Evolutionary conservation across 2,329 filamentous ascomycete genomes (phyloP), one percentile per base, ranked within the genome.

Genomic region (Stachybotrys elegans): DNA sequence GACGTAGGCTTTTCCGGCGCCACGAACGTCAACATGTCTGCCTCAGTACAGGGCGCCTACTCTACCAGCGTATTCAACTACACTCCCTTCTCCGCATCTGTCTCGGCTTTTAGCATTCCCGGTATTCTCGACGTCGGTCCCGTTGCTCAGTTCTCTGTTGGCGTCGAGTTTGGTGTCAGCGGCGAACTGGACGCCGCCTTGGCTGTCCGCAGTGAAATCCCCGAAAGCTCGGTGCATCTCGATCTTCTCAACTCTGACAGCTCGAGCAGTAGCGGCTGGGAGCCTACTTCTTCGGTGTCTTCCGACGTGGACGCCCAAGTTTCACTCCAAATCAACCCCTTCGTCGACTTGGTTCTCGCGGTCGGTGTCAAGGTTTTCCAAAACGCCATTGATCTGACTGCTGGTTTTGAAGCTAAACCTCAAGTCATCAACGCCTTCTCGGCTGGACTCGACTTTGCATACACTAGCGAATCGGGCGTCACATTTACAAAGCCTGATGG

Each of bases 121-220:
- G 40, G 40, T 9, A 42, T 42, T 22, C 23, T 42, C 3, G 40
- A 42, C 21, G 40, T 42, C 9, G 40, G 40, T n/a, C 40, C 40
- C 4, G 35, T 22, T 11, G 40, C 40, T 22, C 27, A 22, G 31
- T 42, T 42, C 32, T 14, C 17, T 19, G 17, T 42, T 4, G 40
- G 40, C 19, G 16, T 42, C 21, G 40, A 42, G 31, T 42, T 42
- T 21, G 40, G 27, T 20, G 40, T 31, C 5, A 13, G 17, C 6
- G 40, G 40, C 27, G 17, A 27, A 17, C 19, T 42, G 8, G 16
- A 34, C 19, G 40, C 16, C 9, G 22, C 27, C 2, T 22, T 42
- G 21, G 40, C n/a, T 21, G 27, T 35, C 6, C 14, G 16, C 11
- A 22, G 40, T 35, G 40, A 16, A 16, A 42, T 42, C 31, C 19